Evolutionary conservation across 805 yeast species (phyloP), one percentile per base, ranked within the genome.

Genomic region (Starmerella roubikii): DNA sequence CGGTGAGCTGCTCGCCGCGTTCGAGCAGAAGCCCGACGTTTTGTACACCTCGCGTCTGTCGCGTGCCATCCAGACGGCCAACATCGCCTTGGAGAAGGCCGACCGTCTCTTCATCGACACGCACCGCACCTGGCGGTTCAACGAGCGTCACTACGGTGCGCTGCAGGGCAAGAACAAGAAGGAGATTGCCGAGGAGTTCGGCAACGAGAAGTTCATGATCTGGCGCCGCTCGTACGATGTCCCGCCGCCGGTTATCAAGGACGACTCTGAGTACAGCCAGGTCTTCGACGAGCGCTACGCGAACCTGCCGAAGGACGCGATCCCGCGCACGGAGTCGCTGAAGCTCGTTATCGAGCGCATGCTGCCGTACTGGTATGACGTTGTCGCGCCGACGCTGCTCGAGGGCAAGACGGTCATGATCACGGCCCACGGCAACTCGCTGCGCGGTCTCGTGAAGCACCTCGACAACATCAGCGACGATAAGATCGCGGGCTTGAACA

Each of bases 101-200:
- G 96, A 85, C 66, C 82, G 85, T 61, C 67, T 83, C 54, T 86
- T 76, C 74, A 73, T 86, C 52, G 94, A 93, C 58, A 93, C 81
- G 56, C 75, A 78, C 66, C 82, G 96, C 73, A 74, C 88, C 40
- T 88, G 96, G 96, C 81, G 96, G 74, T 75, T 86, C 64, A 86
- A 86, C 71, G 97, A 86, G 72, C 91, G 97, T 74, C 96, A 86
- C 68, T 86, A 86, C 71, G 97, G 97, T 74, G 96, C 84, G 54
- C 75, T 86, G 59, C 96, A 88, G 71, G 97, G 97, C 65, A 85
- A 88, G 72, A 93, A 88, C 73, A 86, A 86, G 72, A 95, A 95
- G 54, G 86, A 72, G 56, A 80, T 94, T 52, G 73, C 85, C 60
- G 86, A 75, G 57, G 65, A 74, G 56, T 86, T 74, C 69, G 97